Percentiles rank a stretch among this genome's conserved stretches.
Conservation (phyloP, 805 yeast species). For the Debaryomyces maramus region DNA sequence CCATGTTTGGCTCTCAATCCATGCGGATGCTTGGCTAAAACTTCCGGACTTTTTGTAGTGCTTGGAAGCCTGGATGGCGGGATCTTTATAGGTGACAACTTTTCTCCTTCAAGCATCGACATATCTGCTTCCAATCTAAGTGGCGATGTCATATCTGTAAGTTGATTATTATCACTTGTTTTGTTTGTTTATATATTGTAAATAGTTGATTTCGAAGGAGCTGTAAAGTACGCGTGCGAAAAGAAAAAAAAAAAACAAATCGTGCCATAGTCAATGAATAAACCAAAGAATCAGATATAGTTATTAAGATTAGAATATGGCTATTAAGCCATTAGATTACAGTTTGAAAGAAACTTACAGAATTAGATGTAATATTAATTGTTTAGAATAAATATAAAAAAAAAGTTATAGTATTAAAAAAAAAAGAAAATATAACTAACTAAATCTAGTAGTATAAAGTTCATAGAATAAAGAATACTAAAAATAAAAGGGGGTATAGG, state of each 20-base stretch:
- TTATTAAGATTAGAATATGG: no score
- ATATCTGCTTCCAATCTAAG: slow-evolving; percentile 4
- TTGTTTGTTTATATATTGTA: not conserved
- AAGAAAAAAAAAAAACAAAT: no score
- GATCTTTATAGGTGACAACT: slow-evolving; percentile 20
- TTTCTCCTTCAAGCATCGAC: slow-evolving; percentile 10
- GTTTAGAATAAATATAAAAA: no score
- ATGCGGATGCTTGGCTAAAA: slow-evolving; percentile 36
- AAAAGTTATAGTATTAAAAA: not conserved
- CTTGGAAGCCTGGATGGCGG: slow-evolving; percentile 3
- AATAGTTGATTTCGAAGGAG: slow-evolving; percentile 5
- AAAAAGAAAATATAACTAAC: not conserved
- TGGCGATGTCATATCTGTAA: slow-evolving; percentile 11
- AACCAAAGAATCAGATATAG: no score
- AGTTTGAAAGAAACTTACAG: no score
- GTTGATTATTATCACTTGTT: not conserved
- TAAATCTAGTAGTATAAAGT: no score
- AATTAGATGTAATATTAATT: not conserved
- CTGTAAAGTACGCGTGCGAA: no score
- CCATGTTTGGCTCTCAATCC: slow-evolving; percentile 45
- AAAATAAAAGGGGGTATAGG: not conserved
- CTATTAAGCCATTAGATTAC: no score
- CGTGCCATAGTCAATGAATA: no score
- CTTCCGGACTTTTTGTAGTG: slow-evolving; percentile 7
- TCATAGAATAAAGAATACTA: not conserved